Base-by-base conservation (phyloP, 305 asterid genomes). In the Plantago lanceolata region DNA sequence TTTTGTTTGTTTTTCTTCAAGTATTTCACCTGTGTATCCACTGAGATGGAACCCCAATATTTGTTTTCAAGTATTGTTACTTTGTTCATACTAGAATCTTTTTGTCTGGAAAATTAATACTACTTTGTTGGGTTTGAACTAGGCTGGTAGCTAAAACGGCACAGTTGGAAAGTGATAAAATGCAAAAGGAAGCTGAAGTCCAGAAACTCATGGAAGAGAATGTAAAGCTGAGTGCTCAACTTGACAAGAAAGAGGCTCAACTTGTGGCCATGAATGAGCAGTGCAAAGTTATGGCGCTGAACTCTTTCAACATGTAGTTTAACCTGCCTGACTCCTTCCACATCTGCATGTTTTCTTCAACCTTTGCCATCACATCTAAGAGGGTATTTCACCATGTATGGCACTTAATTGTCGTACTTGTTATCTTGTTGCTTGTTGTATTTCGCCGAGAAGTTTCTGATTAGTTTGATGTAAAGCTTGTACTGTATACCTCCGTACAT, bases 191-290 rank as follows among this genome's bases (percentile, higher is more conserved):
- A 72, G 80, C 76, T 6, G 90, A 93, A 75, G 97, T 93, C 62
- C 88, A 82, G 77, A 93, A 87, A 71, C 86, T 90, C 17, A 86
- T 93, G 97, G 95, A 90, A 72, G 95, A 90, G 79, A 93, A 93
- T 45, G 86, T 84, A 51, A 82, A 82, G 65, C 77, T 93, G 66
- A 78, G 77, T 59, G 77, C 89, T 79, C 80, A 75, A 44, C 93
- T 89, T 48, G 99, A 90, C 84, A 83, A 89, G 80, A 93, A 93
- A 81, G 99, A 93, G 73, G 99, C 99, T 66, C 99, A 93, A 69
- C 97, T 93, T 13, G 68, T 83, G 58, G 99, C 99, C 74, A 85
- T 93, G 99, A 93, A 86, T 37, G 99, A 90, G 81, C 97, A 93
- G 72, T 92, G 96, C 87, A 92, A 92, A 78, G 82, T 92, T 58